Evolutionary conservation across 2,329 filamentous ascomycete genomes (phyloP).

Genomic region (Ascochyta viciae-villosae): DNA sequence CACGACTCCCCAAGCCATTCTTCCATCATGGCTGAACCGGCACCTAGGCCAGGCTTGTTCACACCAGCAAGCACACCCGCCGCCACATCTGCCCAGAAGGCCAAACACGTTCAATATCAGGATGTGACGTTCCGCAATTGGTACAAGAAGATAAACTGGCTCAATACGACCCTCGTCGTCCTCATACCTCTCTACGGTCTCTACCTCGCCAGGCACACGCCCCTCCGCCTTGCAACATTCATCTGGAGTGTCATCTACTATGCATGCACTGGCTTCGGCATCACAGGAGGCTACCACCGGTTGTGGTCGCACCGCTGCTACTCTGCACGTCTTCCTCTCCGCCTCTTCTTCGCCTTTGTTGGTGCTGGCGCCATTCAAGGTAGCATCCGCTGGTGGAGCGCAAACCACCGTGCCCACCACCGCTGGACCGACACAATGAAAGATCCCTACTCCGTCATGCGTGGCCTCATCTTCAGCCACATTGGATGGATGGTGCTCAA

Average conservation of each 20-base stretch:
- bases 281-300: slow-evolving; percentile 67
- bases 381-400: slow-evolving; percentile 57
- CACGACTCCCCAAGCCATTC: neutral
- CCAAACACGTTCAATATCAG: slow-evolving; percentile 27
- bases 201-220: slow-evolving; percentile 77
- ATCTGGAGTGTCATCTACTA: slow-evolving; percentile 80
- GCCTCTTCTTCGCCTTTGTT: slow-evolving; percentile 55
- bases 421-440: slow-evolving; percentile 60
- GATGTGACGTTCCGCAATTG: slow-evolving; percentile 65
- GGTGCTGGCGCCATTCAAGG: slow-evolving; percentile 58
- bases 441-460: slow-evolving; percentile 58
- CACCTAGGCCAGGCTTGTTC: slow-evolving; percentile 11
- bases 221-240: slow-evolving; percentile 73
- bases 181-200: slow-evolving; percentile 76
- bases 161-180: slow-evolving; percentile 82
- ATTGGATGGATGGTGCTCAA: slow-evolving; percentile 60
- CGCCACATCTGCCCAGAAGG: slow-evolving; percentile 16
- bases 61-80: slow-evolving; percentile 4
- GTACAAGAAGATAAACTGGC: slow-evolving; percentile 92
- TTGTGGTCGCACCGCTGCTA: slow-evolving; percentile 68
- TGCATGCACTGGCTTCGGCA: slow-evolving; percentile 78
- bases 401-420: slow-evolving; percentile 58
- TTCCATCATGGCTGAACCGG: slow-evolving; percentile 12
- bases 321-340: slow-evolving; percentile 51
- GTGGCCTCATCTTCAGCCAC: slow-evolving; percentile 57